phyloP scores from a whole-genome alignment of 495 filamentous ascomycete species.

The Recurvomyces mirabilis region DNA sequence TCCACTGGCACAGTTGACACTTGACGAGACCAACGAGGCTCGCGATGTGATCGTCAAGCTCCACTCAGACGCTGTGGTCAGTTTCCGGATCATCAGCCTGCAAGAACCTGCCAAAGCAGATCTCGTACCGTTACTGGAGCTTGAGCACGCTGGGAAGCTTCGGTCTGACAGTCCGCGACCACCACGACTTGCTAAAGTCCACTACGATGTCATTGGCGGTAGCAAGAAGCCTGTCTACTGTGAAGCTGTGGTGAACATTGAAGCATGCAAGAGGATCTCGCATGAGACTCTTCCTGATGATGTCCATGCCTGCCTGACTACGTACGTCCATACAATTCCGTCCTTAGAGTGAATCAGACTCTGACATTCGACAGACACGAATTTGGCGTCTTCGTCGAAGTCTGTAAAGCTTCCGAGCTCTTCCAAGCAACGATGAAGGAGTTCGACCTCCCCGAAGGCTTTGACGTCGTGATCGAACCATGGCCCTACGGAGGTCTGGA shows the following conservation, averaged over 20 bases:
- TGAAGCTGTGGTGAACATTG: conserved; percentile 54
- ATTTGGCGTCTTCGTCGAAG: conserved; percentile 50
- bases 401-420: conserved; percentile 47
- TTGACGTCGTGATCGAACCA: conserved; percentile 55
- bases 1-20: conserved; percentile 38
- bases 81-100: conserved; percentile 43
- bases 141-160: conserved; percentile 40
- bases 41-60: conserved; percentile 36
- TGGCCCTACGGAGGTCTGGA: conserved; percentile 61
- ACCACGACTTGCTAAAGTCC: conserved; percentile 47
- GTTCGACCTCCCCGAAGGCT: conserved; percentile 51
- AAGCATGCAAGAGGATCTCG: conserved; percentile 35
- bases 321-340: conserved; percentile 29
- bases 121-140: conserved; percentile 37
- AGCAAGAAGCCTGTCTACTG: conserved; percentile 43
- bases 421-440: conserved; percentile 51
- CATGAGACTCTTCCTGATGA: conserved; percentile 46
- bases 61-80: conserved; percentile 36
- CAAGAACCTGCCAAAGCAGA: conserved; percentile 42
- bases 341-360: neutral
- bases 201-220: conserved; percentile 57
- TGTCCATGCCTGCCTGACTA: conserved; percentile 49
- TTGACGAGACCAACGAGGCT: conserved; percentile 38
- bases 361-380: conserved; percentile 44
- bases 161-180: conserved; percentile 41